Evolutionary conservation across 495 filamentous ascomycete genomes (phyloP), one percentile per base, ranked within the genome.

Genomic region (Hyaloscypha variabilis): DNA sequence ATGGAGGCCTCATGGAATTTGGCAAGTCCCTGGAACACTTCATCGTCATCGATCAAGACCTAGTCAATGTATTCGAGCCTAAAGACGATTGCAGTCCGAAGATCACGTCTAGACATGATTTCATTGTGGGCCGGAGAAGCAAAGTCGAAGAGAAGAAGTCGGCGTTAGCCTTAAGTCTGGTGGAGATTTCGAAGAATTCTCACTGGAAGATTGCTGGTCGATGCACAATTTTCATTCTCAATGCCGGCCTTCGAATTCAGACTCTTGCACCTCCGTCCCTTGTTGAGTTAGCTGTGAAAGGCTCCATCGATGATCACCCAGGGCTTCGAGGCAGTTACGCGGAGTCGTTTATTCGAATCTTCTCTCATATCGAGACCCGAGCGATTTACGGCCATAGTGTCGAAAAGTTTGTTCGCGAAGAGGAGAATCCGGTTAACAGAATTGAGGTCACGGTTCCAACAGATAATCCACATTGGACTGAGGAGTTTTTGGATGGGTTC

Each of bases 141-240:
- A 80, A 83, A 57, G 91, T 97, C 19, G 94, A 98, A 72, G 81
- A 80, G 62, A 93, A 91, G 78, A 98, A 97, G 78, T 82, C 88
- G 0, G 83, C 87, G 6, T 78, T 98, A 19, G 91, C 93, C 0
- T 77, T 90, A 62, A 91, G 97, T 70, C 83, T 99, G 46, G 88
- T 94, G 2, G 86, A 91, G 46, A 75, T 92, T 60, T 89, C 91
- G 0, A 85, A 86, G 62, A 83, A 85, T 25, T 91, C 92, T 0
- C 96, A 98, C 73, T 99, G 95, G 95, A 98, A 96, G 82, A 91
- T 96, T 67, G 94, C 93, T 11, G 92, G 87, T 64, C 83, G 95
- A 29, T 94, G 92, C 50, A 91, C 90, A 17, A 90, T 93, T 25
- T 94, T 98, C 68, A 89, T 96, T 19, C 85, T 94, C 64, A 94